Percentiles rank a stretch among this genome's conserved stretches.
These are phyloP conservation scores for Anthoceros angustus DNA, from an alignment of 225 moss, liverwort and hornwort genomes.

Conservation along the genomic window DNA sequence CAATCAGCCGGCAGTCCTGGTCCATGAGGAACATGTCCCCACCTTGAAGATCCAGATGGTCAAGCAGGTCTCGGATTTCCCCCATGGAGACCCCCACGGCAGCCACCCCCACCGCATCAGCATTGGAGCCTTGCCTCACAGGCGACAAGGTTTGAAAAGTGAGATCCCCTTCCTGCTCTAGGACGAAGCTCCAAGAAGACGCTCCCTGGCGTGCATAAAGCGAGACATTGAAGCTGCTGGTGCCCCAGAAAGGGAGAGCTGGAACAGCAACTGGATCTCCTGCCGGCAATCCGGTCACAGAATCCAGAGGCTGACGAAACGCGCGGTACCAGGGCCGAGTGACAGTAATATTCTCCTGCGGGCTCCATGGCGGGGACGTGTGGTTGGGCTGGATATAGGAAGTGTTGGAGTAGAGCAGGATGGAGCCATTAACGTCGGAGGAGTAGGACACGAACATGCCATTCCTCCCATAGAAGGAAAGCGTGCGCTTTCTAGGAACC, in stretches of 20 bases:
- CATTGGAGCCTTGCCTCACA: constrained; percentile 12
- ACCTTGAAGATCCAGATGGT: constrained; percentile 20
- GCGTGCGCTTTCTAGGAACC: constrained; percentile 19
- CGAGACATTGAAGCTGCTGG: constrained; percentile 15
- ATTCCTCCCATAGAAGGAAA: constrained; percentile 34
- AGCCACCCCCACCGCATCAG: constrained; percentile 21
- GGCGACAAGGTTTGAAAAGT: constrained; percentile 18
- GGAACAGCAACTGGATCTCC: constrained; percentile 11
- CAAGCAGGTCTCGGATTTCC: constrained; percentile 16
- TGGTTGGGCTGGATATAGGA: constrained; percentile 12
- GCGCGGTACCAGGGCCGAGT: constrained; percentile 30
- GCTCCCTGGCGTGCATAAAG: constrained; percentile 13
- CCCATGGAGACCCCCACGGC: constrained; percentile 25
- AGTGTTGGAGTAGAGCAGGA: constrained; percentile 19
- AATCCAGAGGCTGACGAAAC: constrained; percentile 23
- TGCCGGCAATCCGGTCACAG: constrained; percentile 17
- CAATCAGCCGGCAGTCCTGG: constrained; percentile 19
- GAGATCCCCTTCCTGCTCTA: constrained; percentile 18
- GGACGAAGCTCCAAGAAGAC: constrained; percentile 19
- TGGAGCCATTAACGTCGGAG: constrained; percentile 13
- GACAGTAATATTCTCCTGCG: constrained; percentile 12
- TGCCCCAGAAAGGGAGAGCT: constrained; percentile 19
- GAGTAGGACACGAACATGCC: constrained; percentile 30
- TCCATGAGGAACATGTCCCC: constrained; percentile 31
- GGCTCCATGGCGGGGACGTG: constrained; percentile 2